A percentile compares a stretch with the other conserved stretches of the same genome.
These are phyloP conservation scores for Zopfochytrium polystomum DNA, from an alignment of 371 early-diverging fungal genomes.

Conservation along the genomic window DNA sequence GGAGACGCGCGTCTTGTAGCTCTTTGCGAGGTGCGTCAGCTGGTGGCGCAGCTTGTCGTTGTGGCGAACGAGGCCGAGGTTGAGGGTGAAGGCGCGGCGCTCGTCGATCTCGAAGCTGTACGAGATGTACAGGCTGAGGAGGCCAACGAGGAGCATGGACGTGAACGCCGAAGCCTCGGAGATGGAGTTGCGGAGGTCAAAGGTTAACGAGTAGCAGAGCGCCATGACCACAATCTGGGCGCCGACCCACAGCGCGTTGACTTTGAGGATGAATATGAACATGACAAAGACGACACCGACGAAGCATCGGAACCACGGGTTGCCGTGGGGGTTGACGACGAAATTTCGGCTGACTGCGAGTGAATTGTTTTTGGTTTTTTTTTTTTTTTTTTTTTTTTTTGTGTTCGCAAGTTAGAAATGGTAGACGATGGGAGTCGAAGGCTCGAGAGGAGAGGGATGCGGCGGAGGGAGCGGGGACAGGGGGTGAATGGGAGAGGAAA, in stretches of 20 bases:
- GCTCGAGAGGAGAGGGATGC: no score
- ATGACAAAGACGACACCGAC: slow-evolving; percentile 12
- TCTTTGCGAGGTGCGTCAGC: slow-evolving; percentile 43
- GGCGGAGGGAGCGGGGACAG: no score
- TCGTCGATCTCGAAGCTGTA: slow-evolving; percentile 10
- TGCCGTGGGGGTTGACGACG: slow-evolving; percentile 21
- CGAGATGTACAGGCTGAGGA: background rate
- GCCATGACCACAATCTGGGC: slow-evolving; percentile 6
- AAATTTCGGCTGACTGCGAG: slow-evolving; percentile 2
- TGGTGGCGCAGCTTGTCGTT: slow-evolving; percentile 46
- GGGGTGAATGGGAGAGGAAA: background rate
- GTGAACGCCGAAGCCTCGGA: background rate
- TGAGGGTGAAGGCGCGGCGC: slow-evolving; percentile 11
- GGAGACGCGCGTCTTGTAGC: slow-evolving; percentile 42
- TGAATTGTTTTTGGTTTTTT: background rate
- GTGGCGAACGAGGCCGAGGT: slow-evolving; percentile 14
- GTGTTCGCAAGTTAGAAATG: slow-evolving; percentile 4
- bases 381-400: background rate
- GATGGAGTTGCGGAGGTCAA: background rate
- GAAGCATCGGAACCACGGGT: slow-evolving; percentile 16
- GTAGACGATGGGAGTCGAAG: background rate
- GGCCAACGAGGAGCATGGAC: background rate
- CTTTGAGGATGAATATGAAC: slow-evolving; percentile 7
- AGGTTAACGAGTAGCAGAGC: background rate
- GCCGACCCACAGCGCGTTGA: no score